phyloP scores from a whole-genome alignment of 768 basidiomycete genomes.

The Artomyces pyxidatus region DNA sequence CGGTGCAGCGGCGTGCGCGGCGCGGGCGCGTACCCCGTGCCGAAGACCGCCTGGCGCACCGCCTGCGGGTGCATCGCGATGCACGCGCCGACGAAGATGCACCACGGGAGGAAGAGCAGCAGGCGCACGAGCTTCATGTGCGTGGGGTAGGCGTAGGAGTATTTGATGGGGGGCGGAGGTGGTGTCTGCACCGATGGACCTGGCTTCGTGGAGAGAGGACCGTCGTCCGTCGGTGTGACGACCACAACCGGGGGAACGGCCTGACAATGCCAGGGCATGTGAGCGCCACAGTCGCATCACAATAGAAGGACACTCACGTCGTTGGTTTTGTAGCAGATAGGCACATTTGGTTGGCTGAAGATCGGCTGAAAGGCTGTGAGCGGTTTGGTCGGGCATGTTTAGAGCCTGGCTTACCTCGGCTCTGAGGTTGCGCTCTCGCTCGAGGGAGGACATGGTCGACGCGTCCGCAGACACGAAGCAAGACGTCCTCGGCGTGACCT shows the following conservation, averaged over 20 bases:
- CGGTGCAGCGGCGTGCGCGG: slow-evolving; percentile 9
- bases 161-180: not conserved
- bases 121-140: slow-evolving; percentile 1
- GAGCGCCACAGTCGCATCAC: not conserved
- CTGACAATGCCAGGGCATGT: not conserved
- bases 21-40: not conserved
- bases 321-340: not conserved
- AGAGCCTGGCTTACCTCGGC: not conserved
- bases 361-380: not conserved
- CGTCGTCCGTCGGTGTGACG: not conserved
- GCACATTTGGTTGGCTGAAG: not conserved
- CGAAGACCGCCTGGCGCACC: slow-evolving; percentile 4
- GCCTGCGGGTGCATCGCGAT: slow-evolving; percentile 7
- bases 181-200: not conserved
- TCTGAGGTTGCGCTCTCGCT: not conserved
- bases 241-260: not conserved
- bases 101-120: slow-evolving; percentile 12
- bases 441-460: not conserved
- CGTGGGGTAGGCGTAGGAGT: not conserved
- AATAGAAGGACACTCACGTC: not conserved
- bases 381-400: not conserved
- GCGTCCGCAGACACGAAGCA: not conserved
- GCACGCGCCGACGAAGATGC: slow-evolving; percentile 9
- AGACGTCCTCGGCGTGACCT: not conserved
- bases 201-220: not conserved